A percentile compares a stretch with the other conserved stretches of the same genome.
Evolutionary conservation across 306 rosid species (phyloP).

Genomic region (Sophora flavescens): DNA sequence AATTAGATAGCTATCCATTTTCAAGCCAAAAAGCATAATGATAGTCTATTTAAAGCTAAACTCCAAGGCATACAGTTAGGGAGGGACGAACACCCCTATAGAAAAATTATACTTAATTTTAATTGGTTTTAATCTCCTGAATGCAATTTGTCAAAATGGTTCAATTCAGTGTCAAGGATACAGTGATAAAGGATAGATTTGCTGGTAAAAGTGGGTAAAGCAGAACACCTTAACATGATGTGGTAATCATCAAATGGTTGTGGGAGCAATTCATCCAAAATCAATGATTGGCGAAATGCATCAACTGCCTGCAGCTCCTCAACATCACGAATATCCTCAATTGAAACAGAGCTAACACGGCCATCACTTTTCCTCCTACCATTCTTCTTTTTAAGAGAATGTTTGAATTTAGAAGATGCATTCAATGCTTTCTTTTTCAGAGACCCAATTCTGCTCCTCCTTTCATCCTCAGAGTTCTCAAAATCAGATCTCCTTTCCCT

Average conservation of each 20-base stretch:
- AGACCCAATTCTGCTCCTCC: conserved; percentile 92
- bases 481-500: conserved; percentile 93
- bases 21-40: background rate
- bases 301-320: conserved; percentile 91
- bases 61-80: background rate
- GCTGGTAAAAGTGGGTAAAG: background rate
- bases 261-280: conserved; percentile 87
- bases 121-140: background rate
- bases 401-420: conserved; percentile 90
- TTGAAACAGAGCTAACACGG: conserved; percentile 97
- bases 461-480: conserved; percentile 96
- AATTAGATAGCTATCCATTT: background rate
- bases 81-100: background rate
- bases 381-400: conserved; percentile 91
- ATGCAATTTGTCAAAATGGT: background rate
- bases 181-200: background rate
- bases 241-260: conserved; percentile 85
- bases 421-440: conserved; percentile 89
- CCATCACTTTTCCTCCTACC: conserved; percentile 87
- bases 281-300: conserved; percentile 79
- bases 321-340: conserved; percentile 90
- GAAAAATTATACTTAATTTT: background rate
- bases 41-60: background rate
- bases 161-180: background rate
- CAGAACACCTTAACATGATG: conserved; percentile 81